Conservation (phyloP, 352 stramenopile species). For the Phytophthora colocasiae region DNA sequence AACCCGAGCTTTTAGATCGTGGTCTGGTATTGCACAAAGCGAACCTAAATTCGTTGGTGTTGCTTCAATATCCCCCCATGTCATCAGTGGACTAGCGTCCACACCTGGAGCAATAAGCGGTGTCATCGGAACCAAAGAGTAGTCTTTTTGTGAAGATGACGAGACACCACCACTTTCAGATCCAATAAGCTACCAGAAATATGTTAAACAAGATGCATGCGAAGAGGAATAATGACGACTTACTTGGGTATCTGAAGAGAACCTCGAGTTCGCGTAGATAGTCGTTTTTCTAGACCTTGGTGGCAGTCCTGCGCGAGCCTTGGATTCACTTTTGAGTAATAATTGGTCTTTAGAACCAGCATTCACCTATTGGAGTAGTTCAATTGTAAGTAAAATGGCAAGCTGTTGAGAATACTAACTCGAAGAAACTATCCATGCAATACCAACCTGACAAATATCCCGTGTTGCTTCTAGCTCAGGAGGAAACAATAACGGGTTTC, state of each 20-base stretch:
- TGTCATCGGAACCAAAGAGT: slow-evolving; percentile 80
- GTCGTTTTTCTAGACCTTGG: slow-evolving; percentile 52
- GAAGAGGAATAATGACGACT: background rate
- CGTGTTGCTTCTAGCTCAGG: slow-evolving; percentile 65
- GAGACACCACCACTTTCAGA: slow-evolving; percentile 1
- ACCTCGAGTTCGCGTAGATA: slow-evolving; percentile 82
- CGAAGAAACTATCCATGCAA: too few species aligned
- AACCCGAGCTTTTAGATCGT: too few species aligned
- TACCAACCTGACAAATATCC: slow-evolving; percentile 68
- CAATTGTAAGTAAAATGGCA: background rate
- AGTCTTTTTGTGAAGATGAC: slow-evolving; percentile 33
- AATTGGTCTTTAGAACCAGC: slow-evolving; percentile 18
- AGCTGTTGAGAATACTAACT: background rate
- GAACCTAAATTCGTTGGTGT: slow-evolving; percentile 71
- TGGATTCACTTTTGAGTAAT: slow-evolving; percentile 56
- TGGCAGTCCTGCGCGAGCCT: slow-evolving; percentile 29
- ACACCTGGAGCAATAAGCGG: slow-evolving; percentile 75
- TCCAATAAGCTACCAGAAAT: slow-evolving; percentile 5
- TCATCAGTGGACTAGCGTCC: slow-evolving; percentile 83
- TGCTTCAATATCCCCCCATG: slow-evolving; percentile 85
- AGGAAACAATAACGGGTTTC: slow-evolving; percentile 80
- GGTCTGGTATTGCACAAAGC: slow-evolving; percentile 27
- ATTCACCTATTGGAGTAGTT: slow-evolving; percentile 33
- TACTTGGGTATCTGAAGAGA: slow-evolving; percentile 43
- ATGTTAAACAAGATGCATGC: background rate